These are phyloP conservation scores for Phytophthora palmivora DNA, from an alignment of 352 stramenopile species.

Conservation along the genomic window DNA sequence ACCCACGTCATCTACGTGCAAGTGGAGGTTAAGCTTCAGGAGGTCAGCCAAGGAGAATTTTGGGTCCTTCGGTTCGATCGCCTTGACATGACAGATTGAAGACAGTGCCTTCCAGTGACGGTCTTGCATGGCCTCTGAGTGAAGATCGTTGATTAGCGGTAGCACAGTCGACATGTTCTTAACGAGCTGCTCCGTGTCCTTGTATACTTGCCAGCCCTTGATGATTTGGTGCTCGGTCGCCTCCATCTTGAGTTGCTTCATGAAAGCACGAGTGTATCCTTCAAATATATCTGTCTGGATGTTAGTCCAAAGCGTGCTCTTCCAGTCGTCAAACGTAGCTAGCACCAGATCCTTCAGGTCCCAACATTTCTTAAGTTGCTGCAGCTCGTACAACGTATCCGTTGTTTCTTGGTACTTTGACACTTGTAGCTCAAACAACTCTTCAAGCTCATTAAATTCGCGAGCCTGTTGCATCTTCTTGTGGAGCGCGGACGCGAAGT, in stretches of 20 bases:
- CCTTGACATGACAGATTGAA: constrained; percentile 86
- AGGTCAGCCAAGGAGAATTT: constrained; percentile 88
- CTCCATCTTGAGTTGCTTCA: constrained; percentile 89
- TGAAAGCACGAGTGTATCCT: constrained; percentile 76
- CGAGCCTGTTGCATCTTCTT: constrained; percentile 87
- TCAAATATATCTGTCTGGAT: constrained; percentile 89
- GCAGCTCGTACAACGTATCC: constrained; percentile 88
- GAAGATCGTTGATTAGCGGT: constrained; percentile 94
- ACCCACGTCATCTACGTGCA: constrained; percentile 86
- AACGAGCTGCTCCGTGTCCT: constrained; percentile 86
- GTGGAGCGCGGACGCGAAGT: constrained; percentile 68
- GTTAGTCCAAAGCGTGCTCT: constrained; percentile 79
- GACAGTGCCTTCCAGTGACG: constrained; percentile 94
- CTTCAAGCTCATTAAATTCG: constrained; percentile 88
- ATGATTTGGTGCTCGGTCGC: constrained; percentile 85
- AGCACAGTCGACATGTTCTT: constrained; percentile 90
- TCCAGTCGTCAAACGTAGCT: constrained; percentile 88
- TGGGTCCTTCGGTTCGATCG: constrained; percentile 82
- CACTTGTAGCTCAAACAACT: constrained; percentile 89
- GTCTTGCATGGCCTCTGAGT: constrained; percentile 94
- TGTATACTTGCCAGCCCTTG: constrained; percentile 90
- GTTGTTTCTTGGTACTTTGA: constrained; percentile 90
- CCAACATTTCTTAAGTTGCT: constrained; percentile 90
- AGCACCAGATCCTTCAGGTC: constrained; percentile 86
- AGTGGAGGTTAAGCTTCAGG: constrained; percentile 83